Conservation (phyloP, 768 basidiomycete genomes). For the Suillus paluster region DNA sequence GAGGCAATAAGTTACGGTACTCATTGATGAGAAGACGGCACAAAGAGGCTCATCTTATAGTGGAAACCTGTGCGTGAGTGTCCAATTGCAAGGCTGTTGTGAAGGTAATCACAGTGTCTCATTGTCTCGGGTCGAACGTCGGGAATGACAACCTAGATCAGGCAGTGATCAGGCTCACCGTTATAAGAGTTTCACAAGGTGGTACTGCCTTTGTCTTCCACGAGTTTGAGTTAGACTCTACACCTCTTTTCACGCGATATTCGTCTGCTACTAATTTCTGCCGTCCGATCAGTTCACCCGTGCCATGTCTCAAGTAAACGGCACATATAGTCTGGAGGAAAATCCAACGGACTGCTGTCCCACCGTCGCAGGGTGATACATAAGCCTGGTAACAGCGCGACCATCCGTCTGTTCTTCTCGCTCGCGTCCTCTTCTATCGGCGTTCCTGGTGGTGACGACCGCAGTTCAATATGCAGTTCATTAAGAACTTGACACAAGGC, state of each 20-base stretch:
- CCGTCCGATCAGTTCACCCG: slow-evolving; percentile 1
- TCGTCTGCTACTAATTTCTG: neutral
- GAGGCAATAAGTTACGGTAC: neutral
- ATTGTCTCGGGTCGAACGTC: slow-evolving; percentile 4
- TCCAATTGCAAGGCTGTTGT: neutral
- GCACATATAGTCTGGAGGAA: neutral
- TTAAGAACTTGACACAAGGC: slow-evolving; percentile 22
- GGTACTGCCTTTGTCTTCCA: slow-evolving; percentile 7
- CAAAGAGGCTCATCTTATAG: neutral
- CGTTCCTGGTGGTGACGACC: neutral
- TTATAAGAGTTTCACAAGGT: neutral
- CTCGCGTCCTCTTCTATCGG: neutral
- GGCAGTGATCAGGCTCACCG: neutral
- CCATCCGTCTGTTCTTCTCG: slow-evolving; percentile 13
- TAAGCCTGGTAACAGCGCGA: slow-evolving; percentile 23
- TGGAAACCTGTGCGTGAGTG: slow-evolving; percentile 2
- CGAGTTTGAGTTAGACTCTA: neutral
- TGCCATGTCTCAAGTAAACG: slow-evolving; percentile 5
- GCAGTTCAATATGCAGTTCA: slow-evolving; percentile 16
- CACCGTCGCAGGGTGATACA: slow-evolving; percentile 27
- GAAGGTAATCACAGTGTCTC: neutral
- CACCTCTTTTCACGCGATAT: neutral
- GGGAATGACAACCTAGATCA: neutral
- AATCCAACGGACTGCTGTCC: slow-evolving; percentile 18
- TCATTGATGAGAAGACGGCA: neutral